Evolutionary conservation across 345 rosid species (phyloP).

Genomic region (Eutrema yunnanense): DNA sequence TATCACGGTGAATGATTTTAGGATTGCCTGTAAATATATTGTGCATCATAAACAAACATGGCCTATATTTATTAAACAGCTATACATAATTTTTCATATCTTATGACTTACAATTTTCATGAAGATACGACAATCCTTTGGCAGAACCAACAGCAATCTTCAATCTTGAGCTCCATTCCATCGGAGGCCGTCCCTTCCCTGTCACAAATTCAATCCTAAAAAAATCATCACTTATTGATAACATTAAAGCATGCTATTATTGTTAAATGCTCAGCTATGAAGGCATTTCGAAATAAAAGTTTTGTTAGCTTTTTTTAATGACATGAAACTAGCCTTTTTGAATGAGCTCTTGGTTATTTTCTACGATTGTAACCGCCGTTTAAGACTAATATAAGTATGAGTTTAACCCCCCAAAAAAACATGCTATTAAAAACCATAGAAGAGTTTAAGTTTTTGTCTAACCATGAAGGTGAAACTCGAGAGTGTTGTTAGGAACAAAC

Average conservation of each 20-base stretch:
- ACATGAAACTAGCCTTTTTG: too few relatives aligned
- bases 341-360: too few relatives aligned
- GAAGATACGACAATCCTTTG: conserved; percentile 88
- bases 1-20: conserved; percentile 85
- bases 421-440: neutral
- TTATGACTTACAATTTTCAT: conserved; percentile 76
- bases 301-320: too few relatives aligned
- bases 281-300: too few relatives aligned
- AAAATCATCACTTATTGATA: neutral
- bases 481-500: conserved; percentile 55
- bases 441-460: neutral
- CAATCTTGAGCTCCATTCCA: conserved; percentile 72
- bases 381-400: too few relatives aligned
- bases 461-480: conserved; percentile 71
- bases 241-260: neutral
- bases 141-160: conserved; percentile 90
- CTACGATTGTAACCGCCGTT: too few relatives aligned
- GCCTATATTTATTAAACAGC: neutral
- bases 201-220: conserved; percentile 5
- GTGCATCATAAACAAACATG: neutral
- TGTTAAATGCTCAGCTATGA: too few relatives aligned
- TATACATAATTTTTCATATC: neutral
- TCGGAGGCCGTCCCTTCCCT: conserved; percentile 68
- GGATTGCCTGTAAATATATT: conserved; percentile 59
- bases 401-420: too few relatives aligned